A percentile compares a stretch with the other conserved stretches of the same genome.
These are phyloP conservation scores for Xylaria scruposa DNA, from an alignment of 495 filamentous ascomycete genomes.

Conservation along the genomic window DNA sequence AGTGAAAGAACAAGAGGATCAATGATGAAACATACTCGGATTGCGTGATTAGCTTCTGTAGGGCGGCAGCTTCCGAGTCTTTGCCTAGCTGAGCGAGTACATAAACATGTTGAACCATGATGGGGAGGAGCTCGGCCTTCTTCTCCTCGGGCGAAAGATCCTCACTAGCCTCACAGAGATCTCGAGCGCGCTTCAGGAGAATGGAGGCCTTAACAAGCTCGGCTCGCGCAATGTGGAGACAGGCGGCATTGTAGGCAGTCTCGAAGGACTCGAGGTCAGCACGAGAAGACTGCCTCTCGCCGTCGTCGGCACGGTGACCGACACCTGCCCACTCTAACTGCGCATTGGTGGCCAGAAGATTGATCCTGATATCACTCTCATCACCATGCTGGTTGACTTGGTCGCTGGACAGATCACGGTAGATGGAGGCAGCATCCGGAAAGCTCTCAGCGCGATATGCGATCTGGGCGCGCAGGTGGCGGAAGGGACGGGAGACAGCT, in stretches of 20 bases:
- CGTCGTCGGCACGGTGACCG: slow-evolving; percentile 47
- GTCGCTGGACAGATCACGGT: slow-evolving; percentile 64
- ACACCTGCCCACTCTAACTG: slow-evolving; percentile 84
- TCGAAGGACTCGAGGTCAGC: slow-evolving; percentile 92
- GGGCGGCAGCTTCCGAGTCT: slow-evolving; percentile 70
- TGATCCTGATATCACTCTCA: slow-evolving; percentile 87
- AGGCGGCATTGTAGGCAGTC: slow-evolving; percentile 91
- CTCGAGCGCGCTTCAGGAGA: slow-evolving; percentile 83
- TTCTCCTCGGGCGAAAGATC: slow-evolving; percentile 86
- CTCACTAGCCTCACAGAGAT: slow-evolving; percentile 82
- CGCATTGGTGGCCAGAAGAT: slow-evolving; percentile 77
- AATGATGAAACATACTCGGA: slow-evolving; percentile 44
- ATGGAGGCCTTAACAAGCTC: slow-evolving; percentile 77
- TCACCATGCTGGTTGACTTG: slow-evolving; percentile 63
- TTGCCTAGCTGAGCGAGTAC: slow-evolving; percentile 76
- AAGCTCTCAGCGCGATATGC: slow-evolving; percentile 88
- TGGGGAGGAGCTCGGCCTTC: slow-evolving; percentile 80
- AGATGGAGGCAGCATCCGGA: slow-evolving; percentile 70
- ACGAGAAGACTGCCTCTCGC: slow-evolving; percentile 61
- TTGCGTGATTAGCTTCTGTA: slow-evolving; percentile 65
- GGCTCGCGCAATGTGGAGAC: slow-evolving; percentile 79
- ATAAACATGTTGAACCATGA: slow-evolving; percentile 86
- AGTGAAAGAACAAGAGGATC: not conserved
- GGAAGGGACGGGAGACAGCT: slow-evolving; percentile 62
- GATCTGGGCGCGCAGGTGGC: slow-evolving; percentile 88